Evolutionary conservation across 305 asterid species (phyloP).

Genomic region (Fraxinus sp.): DNA sequence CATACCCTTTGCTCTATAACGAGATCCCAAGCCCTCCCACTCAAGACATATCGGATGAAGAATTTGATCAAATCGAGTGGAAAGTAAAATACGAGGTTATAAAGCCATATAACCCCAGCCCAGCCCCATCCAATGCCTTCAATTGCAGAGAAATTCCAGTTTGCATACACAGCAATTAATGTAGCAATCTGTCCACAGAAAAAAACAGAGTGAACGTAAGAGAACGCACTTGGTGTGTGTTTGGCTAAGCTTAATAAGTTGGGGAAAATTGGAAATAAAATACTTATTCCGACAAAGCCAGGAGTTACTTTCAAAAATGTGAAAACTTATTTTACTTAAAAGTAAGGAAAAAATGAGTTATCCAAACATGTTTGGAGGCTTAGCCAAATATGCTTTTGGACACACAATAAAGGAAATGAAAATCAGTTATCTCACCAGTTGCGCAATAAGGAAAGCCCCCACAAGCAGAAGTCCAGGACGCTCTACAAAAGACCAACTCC

Average conservation of each 20-base stretch:
- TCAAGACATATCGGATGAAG: constrained; percentile 54
- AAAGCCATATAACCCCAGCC: constrained; percentile 70
- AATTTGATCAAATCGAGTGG: constrained; percentile 61
- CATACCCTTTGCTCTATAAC: constrained; percentile 76
- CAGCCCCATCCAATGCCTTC: constrained; percentile 78
- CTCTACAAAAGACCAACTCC: constrained; percentile 69
- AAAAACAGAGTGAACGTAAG: constrained; percentile 11
- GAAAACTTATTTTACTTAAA: too few relatives aligned
- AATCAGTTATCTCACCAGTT: constrained; percentile 49
- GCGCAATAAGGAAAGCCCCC: constrained; percentile 60
- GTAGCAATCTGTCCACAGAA: constrained; percentile 53
- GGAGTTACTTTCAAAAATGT: background rate
- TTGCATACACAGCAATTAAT: constrained; percentile 59
- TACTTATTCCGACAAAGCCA: background rate
- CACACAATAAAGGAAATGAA: background rate
- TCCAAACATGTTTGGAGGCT: background rate
- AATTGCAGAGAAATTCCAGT: constrained; percentile 58
- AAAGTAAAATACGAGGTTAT: constrained; percentile 48
- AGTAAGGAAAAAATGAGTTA: background rate
- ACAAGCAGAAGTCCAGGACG: constrained; percentile 69
- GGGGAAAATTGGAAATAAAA: background rate
- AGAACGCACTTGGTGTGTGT: background rate
- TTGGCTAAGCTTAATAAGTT: background rate
- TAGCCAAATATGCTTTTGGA: background rate
- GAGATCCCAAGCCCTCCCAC: constrained; percentile 87